Base-by-base conservation (phyloP, 2,329 filamentous ascomycete species). In the Mycosphaerelloides madeirae region DNA sequence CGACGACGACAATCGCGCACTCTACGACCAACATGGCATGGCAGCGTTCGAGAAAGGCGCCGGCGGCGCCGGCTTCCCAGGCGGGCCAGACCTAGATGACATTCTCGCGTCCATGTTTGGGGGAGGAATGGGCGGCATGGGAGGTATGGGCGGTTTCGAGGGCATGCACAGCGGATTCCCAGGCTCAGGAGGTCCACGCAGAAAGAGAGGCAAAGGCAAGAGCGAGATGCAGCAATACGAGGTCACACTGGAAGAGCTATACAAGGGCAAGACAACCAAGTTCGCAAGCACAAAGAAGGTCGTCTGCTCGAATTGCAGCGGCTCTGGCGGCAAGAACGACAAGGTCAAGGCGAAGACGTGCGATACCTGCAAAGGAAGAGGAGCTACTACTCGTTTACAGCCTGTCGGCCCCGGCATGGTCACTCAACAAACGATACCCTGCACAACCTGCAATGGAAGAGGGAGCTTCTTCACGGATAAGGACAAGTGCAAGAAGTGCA, bases 401-500 rank as follows among this genome's bases (percentile, higher is more conserved):
- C 85, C 89, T 61, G 79, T 97, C 52, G 91, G 90, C 0, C 88
- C 90, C 15, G 89, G 90, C 47, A 75, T 96, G 64, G 82, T 94
- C 51, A 87, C 87, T 22, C 85, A 88, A 60, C 84, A 88, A 60
- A 81, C 83, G 6, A 81, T 90, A 29, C 68, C 83, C 29, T 98
- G 93, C 68, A 83, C 85, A 59, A 83, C 84, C 60, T 98, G 93
- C 69, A 77, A 83, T 48, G 91, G 90, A 28, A 79, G 82, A n/a
- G 93, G 93, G 5, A 82, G 83, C 62, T 82, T 90, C 62, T 95
- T 83, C 72, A 91, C 91, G 68, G 88, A 95, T 63, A 97, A 97
- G 75, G 93, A 98, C 63, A 87, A 88, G 64, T 98, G 93, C 76
- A 95, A 95, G 77, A 96, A 93, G 75, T 98, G 93, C 80, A 97